Percentiles rank a stretch among this genome's conserved stretches.
Evolutionary conservation across 2,329 filamentous ascomycete genomes (phyloP).

Genomic region (Elsinoe fawcettii): DNA sequence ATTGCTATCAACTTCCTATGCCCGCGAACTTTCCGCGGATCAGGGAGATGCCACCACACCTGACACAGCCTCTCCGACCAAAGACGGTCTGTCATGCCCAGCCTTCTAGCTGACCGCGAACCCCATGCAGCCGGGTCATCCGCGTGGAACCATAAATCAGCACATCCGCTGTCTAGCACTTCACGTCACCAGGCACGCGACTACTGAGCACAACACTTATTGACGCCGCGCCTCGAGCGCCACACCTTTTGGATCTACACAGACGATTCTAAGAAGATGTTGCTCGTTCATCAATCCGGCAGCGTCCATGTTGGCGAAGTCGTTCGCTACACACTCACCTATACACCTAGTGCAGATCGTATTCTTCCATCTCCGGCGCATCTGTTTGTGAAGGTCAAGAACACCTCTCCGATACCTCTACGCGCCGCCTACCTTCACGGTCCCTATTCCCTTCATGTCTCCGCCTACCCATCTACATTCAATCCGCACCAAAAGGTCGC

Average conservation of each 20-base stretch:
- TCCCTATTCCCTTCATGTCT: slow-evolving; percentile 82
- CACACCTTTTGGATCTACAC: not conserved
- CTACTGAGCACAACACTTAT: not conserved
- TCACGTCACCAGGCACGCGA: not conserved
- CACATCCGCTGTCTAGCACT: not conserved
- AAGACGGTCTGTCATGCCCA: not conserved
- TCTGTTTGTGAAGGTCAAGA: slow-evolving; percentile 81
- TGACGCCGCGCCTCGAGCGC: not conserved
- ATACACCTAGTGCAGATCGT: slow-evolving; percentile 79
- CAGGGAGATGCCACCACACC: not conserved
- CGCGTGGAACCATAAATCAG: slow-evolving; percentile 10
- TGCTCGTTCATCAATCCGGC: slow-evolving; percentile 84
- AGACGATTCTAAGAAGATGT: slow-evolving; percentile 48
- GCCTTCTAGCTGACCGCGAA: slow-evolving; percentile 5
- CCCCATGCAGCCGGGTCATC: slow-evolving; percentile 9
- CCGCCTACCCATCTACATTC: slow-evolving; percentile 76
- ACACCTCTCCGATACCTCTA: slow-evolving; percentile 80
- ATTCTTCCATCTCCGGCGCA: slow-evolving; percentile 77
- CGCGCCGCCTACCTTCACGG: slow-evolving; percentile 95
- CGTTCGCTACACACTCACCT: slow-evolving; percentile 82
- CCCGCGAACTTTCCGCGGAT: not conserved
- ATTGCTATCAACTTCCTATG: not conserved
- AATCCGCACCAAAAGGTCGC: slow-evolving; percentile 73
- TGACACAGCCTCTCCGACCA: slow-evolving; percentile 1
- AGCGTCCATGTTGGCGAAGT: slow-evolving; percentile 92